Evolutionary conservation across 2,329 filamentous ascomycete genomes (phyloP).

Genomic region (Penicillium brasilianum): DNA sequence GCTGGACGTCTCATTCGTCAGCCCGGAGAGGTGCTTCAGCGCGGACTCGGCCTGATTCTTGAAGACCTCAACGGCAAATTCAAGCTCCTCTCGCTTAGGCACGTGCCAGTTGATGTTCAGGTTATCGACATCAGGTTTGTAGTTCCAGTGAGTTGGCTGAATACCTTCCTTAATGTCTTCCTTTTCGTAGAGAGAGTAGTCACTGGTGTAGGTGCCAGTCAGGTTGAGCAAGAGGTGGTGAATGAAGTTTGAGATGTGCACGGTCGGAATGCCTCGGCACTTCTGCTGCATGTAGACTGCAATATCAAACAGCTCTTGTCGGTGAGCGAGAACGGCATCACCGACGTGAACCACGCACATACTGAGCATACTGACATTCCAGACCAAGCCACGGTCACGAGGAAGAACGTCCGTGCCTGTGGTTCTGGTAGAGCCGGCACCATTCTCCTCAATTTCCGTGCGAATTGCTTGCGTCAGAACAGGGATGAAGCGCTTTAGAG

Average conservation of each 20-base stretch:
- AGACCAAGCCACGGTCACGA: constrained; percentile 88
- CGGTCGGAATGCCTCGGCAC: constrained; percentile 89
- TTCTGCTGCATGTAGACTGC: constrained; percentile 96
- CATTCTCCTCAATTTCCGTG: constrained; percentile 95
- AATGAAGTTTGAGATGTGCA: constrained; percentile 96
- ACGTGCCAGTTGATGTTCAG: constrained; percentile 91
- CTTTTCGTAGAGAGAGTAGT: constrained; percentile 87
- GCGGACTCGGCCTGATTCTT: constrained; percentile 80
- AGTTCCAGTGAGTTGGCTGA: constrained; percentile 82
- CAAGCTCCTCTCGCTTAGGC: constrained; percentile 76
- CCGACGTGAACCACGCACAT: constrained; percentile 99
- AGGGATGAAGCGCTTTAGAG: constrained; percentile 85
- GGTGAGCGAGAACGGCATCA: constrained; percentile 84
- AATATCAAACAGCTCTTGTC: constrained; percentile 86
- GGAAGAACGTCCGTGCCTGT: constrained; percentile 93
- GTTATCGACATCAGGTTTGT: constrained; percentile 72
- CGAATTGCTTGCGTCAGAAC: constrained; percentile 90
- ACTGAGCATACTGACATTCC: constrained; percentile 95
- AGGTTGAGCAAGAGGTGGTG: constrained; percentile 94
- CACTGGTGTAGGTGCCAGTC: constrained; percentile 90
- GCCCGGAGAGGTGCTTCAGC: constrained; percentile 71
- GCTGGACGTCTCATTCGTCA: constrained; percentile 80
- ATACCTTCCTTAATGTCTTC: constrained; percentile 72
- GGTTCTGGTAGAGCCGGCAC: constrained; percentile 90
- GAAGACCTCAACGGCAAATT: constrained; percentile 89